Base-by-base conservation (phyloP, 2,329 filamentous ascomycete species). In the Fusarium sp. region DNA sequence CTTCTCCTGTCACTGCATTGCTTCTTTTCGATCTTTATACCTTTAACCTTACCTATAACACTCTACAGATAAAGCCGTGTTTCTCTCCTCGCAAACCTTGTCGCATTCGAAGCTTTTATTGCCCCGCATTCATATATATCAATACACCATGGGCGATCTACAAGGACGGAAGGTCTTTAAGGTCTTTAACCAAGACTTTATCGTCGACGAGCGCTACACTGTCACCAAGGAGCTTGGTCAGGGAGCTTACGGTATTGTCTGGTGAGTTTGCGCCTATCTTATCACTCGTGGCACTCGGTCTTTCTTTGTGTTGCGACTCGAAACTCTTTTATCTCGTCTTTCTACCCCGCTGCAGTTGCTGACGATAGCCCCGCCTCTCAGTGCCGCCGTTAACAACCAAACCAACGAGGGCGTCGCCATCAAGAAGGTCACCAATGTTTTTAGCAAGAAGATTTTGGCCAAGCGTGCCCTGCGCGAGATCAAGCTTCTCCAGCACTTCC, bases 351-450 rank as follows among this genome's bases (percentile, higher is more conserved):
- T 60, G 74, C 55, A 64, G 57, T 58, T 74, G 71, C 72, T 74
- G 68, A 72, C 74, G 55, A 68, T 58, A 72, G 74, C 69, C 73
- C 74, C 75, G 74, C 71, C 72, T 74, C 50, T 37, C 79, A 97
- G 94, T 82, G 95, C 96, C 65, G 96, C 96, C 59, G 93, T 93
- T 72, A 98, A 98, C 86, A 91, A 90, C 79, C 90, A 94, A 81
- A 97, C 92, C 32, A 91, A 90, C 77, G 96, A 99, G 80, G 94
- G 95, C 42, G 94, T 99, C 69, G 96, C 96, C 76, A 96, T 99
- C 86, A 99, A 99, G 84, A 99, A 99, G 84, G 93, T 99, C 80
- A 99, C 96, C 85, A 99, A 99, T 92, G 95, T 99, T 76, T 99
- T 99, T 83, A 98, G 94, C 88, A 99, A 99, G 86, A 98, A 98